Percentiles rank a stretch among this genome's conserved stretches.
Evolutionary conservation across 768 basidiomycete species (phyloP).

Genomic region (Baorangia bicolor): DNA sequence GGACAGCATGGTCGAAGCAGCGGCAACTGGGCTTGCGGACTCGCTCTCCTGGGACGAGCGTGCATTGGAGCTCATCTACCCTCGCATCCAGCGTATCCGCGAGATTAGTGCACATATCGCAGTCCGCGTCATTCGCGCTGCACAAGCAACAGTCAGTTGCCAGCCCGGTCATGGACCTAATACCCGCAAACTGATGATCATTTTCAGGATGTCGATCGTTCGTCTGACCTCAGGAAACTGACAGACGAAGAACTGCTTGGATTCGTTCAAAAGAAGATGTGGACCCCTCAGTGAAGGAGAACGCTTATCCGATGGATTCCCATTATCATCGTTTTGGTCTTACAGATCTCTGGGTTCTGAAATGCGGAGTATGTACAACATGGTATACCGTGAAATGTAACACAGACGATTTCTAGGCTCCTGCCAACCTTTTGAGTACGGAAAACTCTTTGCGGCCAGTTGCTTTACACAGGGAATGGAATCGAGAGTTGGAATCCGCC

Average conservation of each 20-base stretch:
- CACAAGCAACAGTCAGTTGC: constrained; percentile 66
- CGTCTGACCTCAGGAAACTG: constrained; percentile 51
- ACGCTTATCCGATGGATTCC: neutral
- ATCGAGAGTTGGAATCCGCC: constrained; percentile 54
- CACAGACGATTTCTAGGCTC: constrained; percentile 14
- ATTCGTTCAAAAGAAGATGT: constrained; percentile 68
- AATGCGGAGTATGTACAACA: constrained; percentile 8
- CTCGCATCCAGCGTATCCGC: constrained; percentile 78
- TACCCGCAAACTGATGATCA: constrained; percentile 6
- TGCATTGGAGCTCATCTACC: constrained; percentile 70
- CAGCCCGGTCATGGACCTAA: constrained; percentile 18
- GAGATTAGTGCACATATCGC: constrained; percentile 83
- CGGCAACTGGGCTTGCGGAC: constrained; percentile 75
- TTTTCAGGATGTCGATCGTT: constrained; percentile 53
- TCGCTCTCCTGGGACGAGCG: constrained; percentile 72
- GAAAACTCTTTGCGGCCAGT: constrained; percentile 72
- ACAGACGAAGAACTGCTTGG: constrained; percentile 52
- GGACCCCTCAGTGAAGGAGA: constrained; percentile 49
- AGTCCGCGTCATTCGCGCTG: constrained; percentile 69
- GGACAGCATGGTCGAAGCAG: constrained; percentile 86
- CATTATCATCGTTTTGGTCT: neutral
- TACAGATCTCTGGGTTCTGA: neutral
- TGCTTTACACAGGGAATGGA: constrained; percentile 69
- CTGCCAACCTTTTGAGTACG: constrained; percentile 66
- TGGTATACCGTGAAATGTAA: neutral